These are phyloP conservation scores for Xylaria sp. DNA, from an alignment of 2,329 filamentous ascomycete genomes.

Conservation along the genomic window DNA sequence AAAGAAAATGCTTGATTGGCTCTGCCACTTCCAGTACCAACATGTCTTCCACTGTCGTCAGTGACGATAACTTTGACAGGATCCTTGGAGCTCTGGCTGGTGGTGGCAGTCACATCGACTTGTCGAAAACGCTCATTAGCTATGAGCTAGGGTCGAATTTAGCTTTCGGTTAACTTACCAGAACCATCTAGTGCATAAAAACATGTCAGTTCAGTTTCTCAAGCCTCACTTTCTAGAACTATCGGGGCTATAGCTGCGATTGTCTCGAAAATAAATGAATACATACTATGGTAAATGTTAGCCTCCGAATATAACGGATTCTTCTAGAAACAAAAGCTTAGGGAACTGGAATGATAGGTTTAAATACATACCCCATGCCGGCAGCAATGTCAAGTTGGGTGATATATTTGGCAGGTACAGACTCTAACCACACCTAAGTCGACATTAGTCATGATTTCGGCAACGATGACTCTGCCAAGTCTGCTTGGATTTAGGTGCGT, in stretches of 20 bases:
- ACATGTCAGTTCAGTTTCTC: too few species aligned
- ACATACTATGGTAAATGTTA: too few species aligned
- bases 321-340: too few species aligned
- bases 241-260: too few species aligned
- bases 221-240: too few species aligned
- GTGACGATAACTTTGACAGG: slow-evolving; percentile 53
- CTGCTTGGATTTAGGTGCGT: background rate
- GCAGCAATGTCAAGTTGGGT: slow-evolving; percentile 69
- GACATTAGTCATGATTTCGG: slow-evolving; percentile 23
- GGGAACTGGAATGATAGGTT: too few species aligned
- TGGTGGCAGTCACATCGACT: slow-evolving; percentile 69
- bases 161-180: slow-evolving; percentile 51
- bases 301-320: too few species aligned
- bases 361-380: too few species aligned
- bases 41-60: slow-evolving; percentile 52
- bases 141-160: slow-evolving; percentile 1
- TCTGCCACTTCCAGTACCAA: slow-evolving; percentile 58
- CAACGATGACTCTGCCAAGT: background rate
- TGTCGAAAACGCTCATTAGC: slow-evolving; percentile 1
- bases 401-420: slow-evolving; percentile 68
- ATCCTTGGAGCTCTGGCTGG: slow-evolving; percentile 35
- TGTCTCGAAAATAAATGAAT: too few species aligned
- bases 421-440: slow-evolving; percentile 73
- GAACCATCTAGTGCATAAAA: too few species aligned
- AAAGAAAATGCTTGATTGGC: slow-evolving; percentile 66